Evolutionary conservation across 805 yeast species (phyloP), one percentile per base, ranked within the genome.

Genomic region (Millerago galiae): DNA sequence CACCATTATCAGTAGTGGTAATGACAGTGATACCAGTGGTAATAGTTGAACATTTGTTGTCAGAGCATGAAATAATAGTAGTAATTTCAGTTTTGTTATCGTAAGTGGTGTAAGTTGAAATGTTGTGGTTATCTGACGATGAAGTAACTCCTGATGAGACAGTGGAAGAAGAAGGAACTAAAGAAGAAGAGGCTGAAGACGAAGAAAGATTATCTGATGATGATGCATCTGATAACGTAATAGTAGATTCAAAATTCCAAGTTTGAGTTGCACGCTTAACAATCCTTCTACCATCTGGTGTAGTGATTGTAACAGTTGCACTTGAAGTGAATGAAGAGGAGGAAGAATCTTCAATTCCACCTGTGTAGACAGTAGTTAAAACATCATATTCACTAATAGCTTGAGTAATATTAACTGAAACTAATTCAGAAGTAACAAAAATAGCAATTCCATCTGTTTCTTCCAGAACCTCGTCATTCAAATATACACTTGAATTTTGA

Each of bases 381-480:
- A 32, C 35, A 32, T 32, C 35, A 32, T 32, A 14, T 10, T 8
- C 25, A 10, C 25, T 8, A 32, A 32, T 18, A 32, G 35, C 35
- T 6, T 13, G 14, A 15, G 25, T 18, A 16, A 29, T 30, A 13
- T 10, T 7, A 34, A 43, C 31, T 27, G 43, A 16, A 41, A 45
- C 40, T 44, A 44, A 4, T 34, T 43, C 42, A 11, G 21, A 36
- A 18, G 46, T 32, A 26, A 44, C 35, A 21, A 40, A 13, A 32
- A 39, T 17, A 6, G 39, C 18, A 9, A 40, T 42, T 21, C 7
- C 24, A 21, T 21, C 24, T 4, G 4, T 21, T 11, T 21, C 40
- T 12, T 43, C 5, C 4, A 37, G 14, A 16, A 15, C 27, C 4
- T 18, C 39, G 38, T 47, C 53, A 38, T 38, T 44, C 31, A 44